These are phyloP conservation scores for Isoetes engelmannii DNA, from an alignment of 83 land plant species.

Conservation along the genomic window DNA sequence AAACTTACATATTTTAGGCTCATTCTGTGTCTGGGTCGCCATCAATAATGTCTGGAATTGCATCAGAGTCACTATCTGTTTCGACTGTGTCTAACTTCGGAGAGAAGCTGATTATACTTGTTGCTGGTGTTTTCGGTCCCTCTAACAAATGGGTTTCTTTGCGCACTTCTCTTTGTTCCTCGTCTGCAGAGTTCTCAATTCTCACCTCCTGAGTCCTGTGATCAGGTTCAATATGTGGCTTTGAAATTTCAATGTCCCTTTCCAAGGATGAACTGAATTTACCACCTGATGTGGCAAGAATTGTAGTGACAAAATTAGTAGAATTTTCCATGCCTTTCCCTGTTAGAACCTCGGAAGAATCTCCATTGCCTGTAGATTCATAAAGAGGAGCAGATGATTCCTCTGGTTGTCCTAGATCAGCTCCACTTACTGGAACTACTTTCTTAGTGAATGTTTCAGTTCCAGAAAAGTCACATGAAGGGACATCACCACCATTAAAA, in stretches of 20 bases:
- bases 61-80: conserved; percentile 44
- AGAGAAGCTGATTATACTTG: not conserved
- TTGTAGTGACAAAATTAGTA: not conserved
- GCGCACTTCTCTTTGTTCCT: not conserved
- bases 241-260: not conserved
- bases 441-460: conserved; percentile 6
- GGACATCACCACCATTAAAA: not conserved
- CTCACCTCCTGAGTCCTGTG: not conserved
- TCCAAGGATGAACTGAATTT: not conserved
- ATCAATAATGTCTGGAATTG: conserved; percentile 51
- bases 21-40: conserved; percentile 60
- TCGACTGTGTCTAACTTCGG: not conserved
- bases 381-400: not conserved
- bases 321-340: not conserved
- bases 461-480: conserved; percentile 3
- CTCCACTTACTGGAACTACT: not conserved
- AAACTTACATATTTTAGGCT: not conserved
- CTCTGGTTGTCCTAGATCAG: not conserved
- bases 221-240: not conserved
- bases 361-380: conserved; percentile 4
- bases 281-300: not conserved
- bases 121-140: not conserved
- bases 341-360: not conserved
- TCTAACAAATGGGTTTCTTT: not conserved
- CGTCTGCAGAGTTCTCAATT: not conserved